phyloP scores from a whole-genome alignment of 2,329 filamentous ascomycete genomes.

The Penicillium sp. region DNA sequence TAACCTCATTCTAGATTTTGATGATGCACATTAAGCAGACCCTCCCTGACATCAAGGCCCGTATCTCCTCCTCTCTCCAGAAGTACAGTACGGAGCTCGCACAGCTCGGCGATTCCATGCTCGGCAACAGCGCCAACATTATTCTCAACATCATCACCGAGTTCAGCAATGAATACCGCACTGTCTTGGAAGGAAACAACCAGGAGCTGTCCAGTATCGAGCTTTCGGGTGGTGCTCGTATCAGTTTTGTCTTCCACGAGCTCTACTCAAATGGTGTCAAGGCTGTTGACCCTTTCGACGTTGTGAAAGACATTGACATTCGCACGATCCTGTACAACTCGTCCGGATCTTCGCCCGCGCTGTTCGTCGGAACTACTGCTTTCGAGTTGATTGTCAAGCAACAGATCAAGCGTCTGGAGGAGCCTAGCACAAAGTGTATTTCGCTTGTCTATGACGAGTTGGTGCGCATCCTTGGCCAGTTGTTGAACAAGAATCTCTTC shows the following conservation, averaged over 20 bases:
- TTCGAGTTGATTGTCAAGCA: slow-evolving; percentile 99
- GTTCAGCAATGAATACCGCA: slow-evolving; percentile 96
- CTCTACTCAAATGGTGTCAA: slow-evolving; percentile 97
- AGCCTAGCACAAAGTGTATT: slow-evolving; percentile 95
- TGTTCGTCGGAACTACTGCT: slow-evolving; percentile 97
- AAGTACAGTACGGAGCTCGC: slow-evolving; percentile 84
- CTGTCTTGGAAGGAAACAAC: slow-evolving; percentile 93
- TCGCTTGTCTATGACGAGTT: slow-evolving; percentile 96
- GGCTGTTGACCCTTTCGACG: slow-evolving; percentile 94
- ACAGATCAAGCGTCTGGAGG: slow-evolving; percentile 93
- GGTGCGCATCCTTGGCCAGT: slow-evolving; percentile 87
- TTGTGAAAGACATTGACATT: slow-evolving; percentile 96
- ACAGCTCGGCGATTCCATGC: slow-evolving; percentile 84
- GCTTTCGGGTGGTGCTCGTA: slow-evolving; percentile 93
- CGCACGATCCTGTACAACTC: slow-evolving; percentile 98
- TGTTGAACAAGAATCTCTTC: slow-evolving; percentile 85
- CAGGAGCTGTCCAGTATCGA: slow-evolving; percentile 92
- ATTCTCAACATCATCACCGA: slow-evolving; percentile 98
- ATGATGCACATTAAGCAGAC: slow-evolving; percentile 99
- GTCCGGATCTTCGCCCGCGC: slow-evolving; percentile 91
- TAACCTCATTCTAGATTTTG: slow-evolving; percentile 60
- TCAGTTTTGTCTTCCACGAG: slow-evolving; percentile 99
- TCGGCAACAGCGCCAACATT: slow-evolving; percentile 94
- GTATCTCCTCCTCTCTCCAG: slow-evolving; percentile 87
- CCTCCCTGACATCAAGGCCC: slow-evolving; percentile 94